Percentiles rank a stretch among this genome's conserved stretches.
These are phyloP conservation scores for Erysimum cheiranthoides DNA, from an alignment of 345 rosid species.

Conservation along the genomic window DNA sequence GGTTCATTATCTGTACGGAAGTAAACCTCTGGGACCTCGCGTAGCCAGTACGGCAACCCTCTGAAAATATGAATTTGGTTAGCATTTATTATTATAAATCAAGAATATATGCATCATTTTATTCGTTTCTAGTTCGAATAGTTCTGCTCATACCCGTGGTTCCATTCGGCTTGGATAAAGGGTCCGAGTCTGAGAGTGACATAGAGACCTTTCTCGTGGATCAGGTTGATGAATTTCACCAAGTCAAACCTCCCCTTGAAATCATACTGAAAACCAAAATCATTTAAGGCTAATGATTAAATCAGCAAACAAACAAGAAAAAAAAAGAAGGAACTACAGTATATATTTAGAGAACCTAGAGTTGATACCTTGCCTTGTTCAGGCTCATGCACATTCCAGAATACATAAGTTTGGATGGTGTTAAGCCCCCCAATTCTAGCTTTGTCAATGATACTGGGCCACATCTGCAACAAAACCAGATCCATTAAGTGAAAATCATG, in stretches of 20 bases:
- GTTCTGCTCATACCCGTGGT: constrained; percentile 68
- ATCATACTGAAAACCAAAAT: constrained; percentile 51
- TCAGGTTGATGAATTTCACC: constrained; percentile 69
- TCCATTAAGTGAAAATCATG: not conserved
- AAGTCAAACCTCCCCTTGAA: constrained; percentile 65
- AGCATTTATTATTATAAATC: constrained; percentile 6
- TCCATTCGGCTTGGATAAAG: constrained; percentile 92
- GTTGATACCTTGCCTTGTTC: constrained; percentile 63
- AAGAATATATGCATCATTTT: no score
- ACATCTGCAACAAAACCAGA: constrained; percentile 59
- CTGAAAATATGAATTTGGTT: constrained; percentile 44
- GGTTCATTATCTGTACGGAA: constrained; percentile 75
- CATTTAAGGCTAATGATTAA: not conserved
- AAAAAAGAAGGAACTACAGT: no score
- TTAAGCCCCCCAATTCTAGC: constrained; percentile 76
- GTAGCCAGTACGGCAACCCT: constrained; percentile 84
- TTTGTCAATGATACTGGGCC: constrained; percentile 71
- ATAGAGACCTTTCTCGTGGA: constrained; percentile 57
- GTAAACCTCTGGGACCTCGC: constrained; percentile 62
- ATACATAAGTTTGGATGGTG: constrained; percentile 79
- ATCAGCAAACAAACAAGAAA: not conserved
- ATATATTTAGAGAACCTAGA: not conserved
- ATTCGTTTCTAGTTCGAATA: not conserved
- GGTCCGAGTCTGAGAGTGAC: constrained; percentile 74
- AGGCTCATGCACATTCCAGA: constrained; percentile 87